Base-by-base conservation (phyloP, 169 alveolate species). In the Blepharisma undulans region DNA sequence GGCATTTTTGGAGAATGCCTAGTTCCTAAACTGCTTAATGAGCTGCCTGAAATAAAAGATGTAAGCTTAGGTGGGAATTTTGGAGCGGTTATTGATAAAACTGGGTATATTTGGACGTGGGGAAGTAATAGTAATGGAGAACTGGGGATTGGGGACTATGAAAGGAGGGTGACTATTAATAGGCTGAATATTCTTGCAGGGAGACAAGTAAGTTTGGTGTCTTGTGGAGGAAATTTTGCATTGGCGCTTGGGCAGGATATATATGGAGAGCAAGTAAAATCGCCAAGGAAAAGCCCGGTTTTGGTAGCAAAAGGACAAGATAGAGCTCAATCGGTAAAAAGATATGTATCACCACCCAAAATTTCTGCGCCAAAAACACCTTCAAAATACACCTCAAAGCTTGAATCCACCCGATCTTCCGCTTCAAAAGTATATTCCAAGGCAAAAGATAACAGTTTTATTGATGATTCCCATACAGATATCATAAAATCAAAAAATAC, bases 121-220 rank as follows among this genome's bases (percentile, higher is more conserved):
- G 95, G 95, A 7, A 16, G 78, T 8, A 93, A 93, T 30, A 4
- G 22, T 0, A n/a, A 33, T 60, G 95, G 95, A 80, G 94, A 93
- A 36, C 90, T 93, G 27, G 95, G 95, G 0, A 74, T 88, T 21
- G 95, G 95, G 32, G 95, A 93, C 61, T 32, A 66, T 34, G 92
- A 93, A 22, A 89, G 93, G 34, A 74, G 94, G 27, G 78, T 72
- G 59, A 77, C 86, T 72, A 92, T 92, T 48, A 79, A 66, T 60
- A 90, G 87, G 18, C 84, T 92, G 30, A 25, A 82, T 14, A 61
- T 92, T 72, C 82, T 93, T 7, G 79, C 86, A 81, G 91, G 92
- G 12, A 90, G 84, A 71, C 34, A 30, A 48, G 92, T 90, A 0
- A 78, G 74, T 14, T 22, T 85, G 66, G 81, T 93, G 80, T 12